Evolutionary conservation across 225 moss, liverwort and hornwort species (phyloP).

Genomic region (Marchantia paleacea): DNA sequence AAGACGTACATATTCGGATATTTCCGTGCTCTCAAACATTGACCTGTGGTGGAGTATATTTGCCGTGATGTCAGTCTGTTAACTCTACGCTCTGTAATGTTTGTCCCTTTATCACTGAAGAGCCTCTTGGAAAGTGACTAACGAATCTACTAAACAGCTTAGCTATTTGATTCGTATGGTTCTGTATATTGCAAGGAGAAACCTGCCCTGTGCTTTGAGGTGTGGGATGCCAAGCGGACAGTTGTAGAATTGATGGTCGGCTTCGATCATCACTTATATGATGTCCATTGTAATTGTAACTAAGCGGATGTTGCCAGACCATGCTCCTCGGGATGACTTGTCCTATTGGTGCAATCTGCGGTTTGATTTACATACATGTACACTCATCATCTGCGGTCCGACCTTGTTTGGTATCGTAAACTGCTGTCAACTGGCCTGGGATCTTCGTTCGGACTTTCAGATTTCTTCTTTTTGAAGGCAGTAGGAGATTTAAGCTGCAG

Average conservation of each 20-base stretch:
- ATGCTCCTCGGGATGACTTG: neutral
- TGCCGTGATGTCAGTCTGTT: neutral
- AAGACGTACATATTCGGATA: neutral
- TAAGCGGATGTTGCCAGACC: neutral
- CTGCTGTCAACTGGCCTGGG: no score
- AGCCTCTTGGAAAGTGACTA: neutral
- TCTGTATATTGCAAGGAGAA: neutral
- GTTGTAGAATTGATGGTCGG: constrained; percentile 1
- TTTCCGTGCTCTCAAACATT: neutral
- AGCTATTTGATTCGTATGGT: neutral
- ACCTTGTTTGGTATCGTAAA: no score
- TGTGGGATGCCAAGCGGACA: neutral
- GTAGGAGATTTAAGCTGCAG: no score
- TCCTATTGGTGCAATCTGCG: no score
- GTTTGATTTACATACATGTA: no score
- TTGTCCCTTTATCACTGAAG: neutral
- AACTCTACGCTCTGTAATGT: neutral
- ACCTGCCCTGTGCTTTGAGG: neutral
- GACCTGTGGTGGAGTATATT: neutral
- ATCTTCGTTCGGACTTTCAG: no score
- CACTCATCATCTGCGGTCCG: no score
- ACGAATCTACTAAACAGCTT: neutral
- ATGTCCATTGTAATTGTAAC: constrained; percentile 1
- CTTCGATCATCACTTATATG: neutral
- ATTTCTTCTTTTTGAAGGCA: no score